Evolutionary conservation across 2,329 filamentous ascomycete genomes (phyloP).

Genomic region (Phaeosphaeriaceae sp.): DNA sequence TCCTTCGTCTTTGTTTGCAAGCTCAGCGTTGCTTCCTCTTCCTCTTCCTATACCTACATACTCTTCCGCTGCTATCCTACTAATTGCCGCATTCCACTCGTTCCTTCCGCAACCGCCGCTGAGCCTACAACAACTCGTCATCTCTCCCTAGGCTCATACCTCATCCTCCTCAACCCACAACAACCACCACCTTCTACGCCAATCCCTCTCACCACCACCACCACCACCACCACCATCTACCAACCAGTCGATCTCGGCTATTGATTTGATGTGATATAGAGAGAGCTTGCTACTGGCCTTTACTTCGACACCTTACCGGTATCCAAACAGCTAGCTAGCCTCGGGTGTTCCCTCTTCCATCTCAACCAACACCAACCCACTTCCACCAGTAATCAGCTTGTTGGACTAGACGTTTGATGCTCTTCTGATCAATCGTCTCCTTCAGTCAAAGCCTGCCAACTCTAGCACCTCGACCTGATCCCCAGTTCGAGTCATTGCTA

Average conservation of each 20-base stretch:
- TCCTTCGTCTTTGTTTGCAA: slow-evolving; percentile 35
- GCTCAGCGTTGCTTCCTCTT: slow-evolving; percentile 32
- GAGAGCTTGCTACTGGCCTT: slow-evolving; percentile 36
- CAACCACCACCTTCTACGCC: slow-evolving; percentile 29
- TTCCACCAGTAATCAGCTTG: slow-evolving; percentile 23
- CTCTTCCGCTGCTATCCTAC: slow-evolving; percentile 20
- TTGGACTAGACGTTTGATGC: slow-evolving; percentile 34
- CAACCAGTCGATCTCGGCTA: slow-evolving; percentile 22
- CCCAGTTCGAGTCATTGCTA: slow-evolving; percentile 33
- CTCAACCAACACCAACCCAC: slow-evolving; percentile 20
- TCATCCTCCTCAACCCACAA: slow-evolving; percentile 32
- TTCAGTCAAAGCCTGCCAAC: slow-evolving; percentile 35
- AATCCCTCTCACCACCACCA: too few species aligned
- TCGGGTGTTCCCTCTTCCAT: too few species aligned
- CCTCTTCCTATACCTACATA: slow-evolving; percentile 6
- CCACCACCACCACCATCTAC: slow-evolving; percentile 31
- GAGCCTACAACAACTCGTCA: slow-evolving; percentile 25
- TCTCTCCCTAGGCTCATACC: slow-evolving; percentile 21
- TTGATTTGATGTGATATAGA: slow-evolving; percentile 45
- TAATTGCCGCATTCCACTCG: slow-evolving; percentile 32
- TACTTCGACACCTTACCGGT: slow-evolving; percentile 19
- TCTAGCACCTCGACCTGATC: slow-evolving; percentile 24
- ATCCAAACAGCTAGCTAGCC: slow-evolving; percentile 21
- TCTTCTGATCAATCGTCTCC: slow-evolving; percentile 23
- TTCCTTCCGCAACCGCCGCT: slow-evolving; percentile 37